Evolutionary conservation across 495 filamentous ascomycete genomes (phyloP), one percentile per base, ranked within the genome.

Genomic region (Neurospora hispaniola): DNA sequence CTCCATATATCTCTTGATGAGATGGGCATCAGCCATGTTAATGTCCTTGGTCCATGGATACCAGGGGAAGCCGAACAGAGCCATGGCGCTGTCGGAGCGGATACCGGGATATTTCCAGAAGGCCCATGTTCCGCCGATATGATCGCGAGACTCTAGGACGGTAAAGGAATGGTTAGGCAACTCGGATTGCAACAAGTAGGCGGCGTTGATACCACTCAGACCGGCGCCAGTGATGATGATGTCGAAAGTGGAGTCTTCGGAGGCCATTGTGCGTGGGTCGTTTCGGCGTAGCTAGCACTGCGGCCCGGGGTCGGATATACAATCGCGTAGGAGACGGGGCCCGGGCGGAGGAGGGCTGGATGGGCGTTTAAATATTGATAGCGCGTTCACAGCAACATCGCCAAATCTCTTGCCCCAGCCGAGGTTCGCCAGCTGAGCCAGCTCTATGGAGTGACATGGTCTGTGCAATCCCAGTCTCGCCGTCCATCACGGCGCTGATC

Each of bases 171-270:
- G 80, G 59, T 84, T 75, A 0, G 92, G 90, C 6, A 89, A 77
- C 73, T 88, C 80, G 2, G 84, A 82, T 76, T 93, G 90, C 0
- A 95, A 75, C 9, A 89, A 87, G 75, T 94, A 93, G 10, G 85
- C 91, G 59, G 89, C 82, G 77, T 95, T 94, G 83, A 94, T 90
- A 71, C 91, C 92, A 62, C 89, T 91, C 74, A 94, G 88, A 31
- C 92, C 92, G 2, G 91, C 90, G 62, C 92, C 92, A 39, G 93
- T 79, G 76, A 94, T 87, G 73, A 91, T 78, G 18, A 94, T 83
- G 80, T 94, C 91, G 76, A 84, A 40, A 12, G 39, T 70, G n/a
- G 62, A 27, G 6, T 35, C 54, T 44, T 76, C 71, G 20, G 70
- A 20, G 23, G 46, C 71, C 73, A 75, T 75, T 66, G 2, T 35